Conservation (phyloP, 2,329 filamentous ascomycete species). For the Colletotrichum noveboracense region DNA sequence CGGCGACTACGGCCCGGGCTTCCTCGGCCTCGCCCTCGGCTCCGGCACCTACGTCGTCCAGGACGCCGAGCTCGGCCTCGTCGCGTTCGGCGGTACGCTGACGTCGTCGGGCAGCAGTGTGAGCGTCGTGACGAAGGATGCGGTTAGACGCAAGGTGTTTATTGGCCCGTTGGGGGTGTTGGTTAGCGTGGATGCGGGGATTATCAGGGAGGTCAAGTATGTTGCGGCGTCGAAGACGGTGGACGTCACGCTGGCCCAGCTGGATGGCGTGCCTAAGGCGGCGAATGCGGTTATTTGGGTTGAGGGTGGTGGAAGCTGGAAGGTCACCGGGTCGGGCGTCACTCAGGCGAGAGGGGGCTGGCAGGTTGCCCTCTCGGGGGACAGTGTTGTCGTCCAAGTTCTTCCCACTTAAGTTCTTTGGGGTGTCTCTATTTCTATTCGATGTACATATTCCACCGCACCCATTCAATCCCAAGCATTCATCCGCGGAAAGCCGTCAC, state of each 20-base stretch:
- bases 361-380: not conserved
- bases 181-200: conserved; percentile 47
- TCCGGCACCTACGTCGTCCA: conserved; percentile 54
- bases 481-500: not conserved
- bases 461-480: not conserved
- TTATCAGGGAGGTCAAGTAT: conserved; percentile 43
- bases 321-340: not conserved
- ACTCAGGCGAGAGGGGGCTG: conserved; percentile 26
- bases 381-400: conserved; percentile 22
- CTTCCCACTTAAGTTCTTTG: conserved; percentile 28
- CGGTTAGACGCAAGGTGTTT: conserved; percentile 51
- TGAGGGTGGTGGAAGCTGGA: conserved; percentile 24
- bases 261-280: conserved; percentile 30
- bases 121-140: conserved; percentile 46
- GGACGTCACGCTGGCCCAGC: conserved; percentile 34
- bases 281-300: conserved; percentile 38
- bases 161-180: conserved; percentile 48
- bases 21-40: conserved; percentile 55
- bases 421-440: not conserved
- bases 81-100: conserved; percentile 54
- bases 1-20: conserved; percentile 62
- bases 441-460: fast-evolving
- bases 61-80: conserved; percentile 47
- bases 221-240: conserved; percentile 24
- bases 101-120: conserved; percentile 27